Evolutionary conservation across 177 flowering plant species (phyloP), one percentile per base, ranked within the genome.

Genomic region (Vitis hybrid): DNA sequence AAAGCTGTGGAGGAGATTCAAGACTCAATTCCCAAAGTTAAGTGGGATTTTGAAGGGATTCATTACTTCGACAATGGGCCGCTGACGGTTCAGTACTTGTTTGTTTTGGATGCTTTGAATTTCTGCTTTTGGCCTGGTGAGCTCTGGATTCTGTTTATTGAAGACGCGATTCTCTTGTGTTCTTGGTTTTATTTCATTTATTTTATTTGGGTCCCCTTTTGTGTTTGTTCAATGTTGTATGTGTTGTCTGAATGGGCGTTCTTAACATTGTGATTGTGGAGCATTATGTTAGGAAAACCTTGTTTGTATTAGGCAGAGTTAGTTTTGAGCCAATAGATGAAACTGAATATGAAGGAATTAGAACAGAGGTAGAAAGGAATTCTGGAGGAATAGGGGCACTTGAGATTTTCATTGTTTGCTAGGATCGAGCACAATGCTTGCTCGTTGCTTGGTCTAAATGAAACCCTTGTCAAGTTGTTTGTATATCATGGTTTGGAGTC

Each of bases 61-160:
- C 98, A 94, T 74, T 94, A 88, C 70, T 93, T 91, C 21, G 99
- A 94, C 60, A 75, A 87, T 69, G 98, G 97, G 0, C 94, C 97
- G 2, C 93, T 94, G 59, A 88, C 98, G 18, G 91, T 94, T 69
- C 99, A 94, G 80, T 94, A 94, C 75, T 75, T 93, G 54, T 79
- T 93, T 68, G 96, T 93, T n/a, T 74, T 94, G 81, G 99, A 94
- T 70, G 88, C 98, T 12, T 56, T 94, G 74, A 94, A 94, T 82
- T 93, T 94, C 75, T 94, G 99, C 74, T 94, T 93, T 69, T 94
- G 99, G 98, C 98, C 98, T 49, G 98, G 98, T 93, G 70, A 52
- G 1, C 65, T 55, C 15, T 40, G 14, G 46, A 0, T 40, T 40
- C 46, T 7, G 6, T 40, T 40, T 7, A 40, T 40, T 7, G 46